Evolutionary conservation across 2,329 filamentous ascomycete species (phyloP).

Genomic region (Claviceps fusiformis): DNA sequence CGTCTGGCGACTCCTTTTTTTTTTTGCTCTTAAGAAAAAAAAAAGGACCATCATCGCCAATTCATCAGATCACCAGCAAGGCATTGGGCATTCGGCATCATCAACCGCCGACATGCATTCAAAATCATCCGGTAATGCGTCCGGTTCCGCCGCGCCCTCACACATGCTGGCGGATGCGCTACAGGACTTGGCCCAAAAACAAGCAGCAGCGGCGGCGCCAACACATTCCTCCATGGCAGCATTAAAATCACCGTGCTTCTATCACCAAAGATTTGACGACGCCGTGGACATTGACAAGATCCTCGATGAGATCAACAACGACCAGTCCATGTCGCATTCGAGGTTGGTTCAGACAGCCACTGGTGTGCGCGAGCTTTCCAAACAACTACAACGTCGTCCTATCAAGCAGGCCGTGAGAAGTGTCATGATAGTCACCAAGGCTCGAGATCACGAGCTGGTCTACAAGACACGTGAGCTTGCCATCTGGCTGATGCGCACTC

Average conservation of each 20-base stretch:
- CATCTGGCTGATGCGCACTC: slow-evolving; percentile 76
- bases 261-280: slow-evolving; percentile 93
- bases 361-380: slow-evolving; percentile 86
- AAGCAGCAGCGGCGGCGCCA: slow-evolving; percentile 17
- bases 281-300: slow-evolving; percentile 92
- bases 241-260: slow-evolving; percentile 89
- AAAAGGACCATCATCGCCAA: no score
- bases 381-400: slow-evolving; percentile 82
- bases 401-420: slow-evolving; percentile 85
- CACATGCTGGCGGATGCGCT: slow-evolving; percentile 52
- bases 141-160: slow-evolving; percentile 34
- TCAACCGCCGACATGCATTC: slow-evolving; percentile 42
- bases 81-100: no score
- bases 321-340: slow-evolving; percentile 86
- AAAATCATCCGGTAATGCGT: slow-evolving; percentile 23
- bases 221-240: slow-evolving; percentile 22
- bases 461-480: slow-evolving; percentile 77
- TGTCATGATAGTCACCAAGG: slow-evolving; percentile 98
- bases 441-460: slow-evolving; percentile 86
- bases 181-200: slow-evolving; percentile 35
- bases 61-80: no score
- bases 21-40: no score
- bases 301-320: slow-evolving; percentile 80
- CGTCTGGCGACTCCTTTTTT: background rate
- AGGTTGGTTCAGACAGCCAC: slow-evolving; percentile 90